Base-by-base conservation (phyloP, 2,329 filamentous ascomycete species). In the Madurella mycetomatis region DNA sequence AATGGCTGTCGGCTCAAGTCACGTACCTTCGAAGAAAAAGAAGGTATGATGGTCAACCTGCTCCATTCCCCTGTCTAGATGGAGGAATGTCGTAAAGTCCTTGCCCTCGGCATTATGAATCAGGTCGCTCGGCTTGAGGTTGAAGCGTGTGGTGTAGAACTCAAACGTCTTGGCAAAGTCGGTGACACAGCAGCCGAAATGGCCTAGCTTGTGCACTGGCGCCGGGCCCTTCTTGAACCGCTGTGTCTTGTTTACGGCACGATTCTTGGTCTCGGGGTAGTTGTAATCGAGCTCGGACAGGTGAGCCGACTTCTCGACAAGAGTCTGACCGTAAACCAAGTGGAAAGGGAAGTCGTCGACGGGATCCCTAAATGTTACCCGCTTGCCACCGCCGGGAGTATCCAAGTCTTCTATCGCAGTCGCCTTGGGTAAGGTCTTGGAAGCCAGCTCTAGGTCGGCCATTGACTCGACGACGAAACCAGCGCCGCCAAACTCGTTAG, bases 261-360 rank as follows among this genome's bases (percentile, higher is more conserved):
- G 72, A 53, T 79, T 76, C 58, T 81, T 71, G 65, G 76, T 70
- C 70, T 72, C 46, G 9, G 46, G 40, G 19, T 74, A 75, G 69
- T 81, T 73, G 64, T 76, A 64, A 49, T 73, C 62, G 47, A 75
- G 51, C 55, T 76, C 63, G 8, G 72, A 67, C 49, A 73, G 67
- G 25, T 70, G 70, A 4, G 69, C 67, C 32, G 70, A 65, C 16
- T 69, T 48, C 43, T 71, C 67, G 0, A 68, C 69, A 4, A 62
- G 62, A 13, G 64, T 64, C 64, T 84, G 81, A 1, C 78, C 81
- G 60, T 76, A 70, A 1, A 84, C 73, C 0, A 85, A 69, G 62
- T 82, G 79, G 60, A 84, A 74, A 2, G 78, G 76, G 57, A 75
- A 82, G 2, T 74, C 76, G 53, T 83, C 78, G 2, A 82, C 71